These are phyloP conservation scores for Cladosporium sp. DNA, from an alignment of 2,329 filamentous ascomycete genomes.

Conservation along the genomic window DNA sequence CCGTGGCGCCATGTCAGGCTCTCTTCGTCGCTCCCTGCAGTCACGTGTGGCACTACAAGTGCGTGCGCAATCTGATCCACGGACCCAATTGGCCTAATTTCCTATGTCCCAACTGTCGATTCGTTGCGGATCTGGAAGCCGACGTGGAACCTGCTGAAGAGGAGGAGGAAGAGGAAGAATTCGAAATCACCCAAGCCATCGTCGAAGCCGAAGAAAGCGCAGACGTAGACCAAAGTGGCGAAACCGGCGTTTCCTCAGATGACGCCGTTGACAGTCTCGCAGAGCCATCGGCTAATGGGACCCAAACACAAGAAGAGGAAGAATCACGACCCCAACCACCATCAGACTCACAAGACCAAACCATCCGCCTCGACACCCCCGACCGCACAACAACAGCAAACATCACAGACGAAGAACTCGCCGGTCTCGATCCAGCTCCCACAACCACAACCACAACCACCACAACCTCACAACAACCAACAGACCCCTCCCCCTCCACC, in stretches of 20 bases:
- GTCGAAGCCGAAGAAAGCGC: constrained; percentile 23
- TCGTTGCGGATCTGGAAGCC: constrained; percentile 87
- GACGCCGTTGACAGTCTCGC: constrained; percentile 4
- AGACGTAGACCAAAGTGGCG: constrained; percentile 13
- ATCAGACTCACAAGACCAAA: background rate
- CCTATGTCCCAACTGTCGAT: constrained; percentile 95
- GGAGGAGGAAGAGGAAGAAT: constrained; percentile 36
- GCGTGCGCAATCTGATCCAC: constrained; percentile 77
- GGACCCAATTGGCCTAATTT: constrained; percentile 87
- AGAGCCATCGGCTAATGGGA: no score
- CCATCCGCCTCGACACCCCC: constrained; percentile 1
- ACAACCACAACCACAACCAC: no score
- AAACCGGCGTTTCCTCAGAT: constrained; percentile 14
- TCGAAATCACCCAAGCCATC: constrained; percentile 5
- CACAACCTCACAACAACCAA: no score
- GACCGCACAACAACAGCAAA: constrained; percentile 11
- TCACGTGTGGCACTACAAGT: constrained; percentile 99
- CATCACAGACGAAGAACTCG: constrained; percentile 20
- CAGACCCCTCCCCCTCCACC: no score
- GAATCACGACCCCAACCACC: no score
- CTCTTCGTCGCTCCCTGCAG: constrained; percentile 98
- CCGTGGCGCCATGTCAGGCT: constrained; percentile 83
- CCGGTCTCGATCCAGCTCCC: constrained; percentile 5
- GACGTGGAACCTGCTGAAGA: constrained; percentile 82
- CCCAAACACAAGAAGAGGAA: background rate